phyloP scores from a whole-genome alignment of 2,329 filamentous ascomycete species.

The Scorias spongiosa region DNA sequence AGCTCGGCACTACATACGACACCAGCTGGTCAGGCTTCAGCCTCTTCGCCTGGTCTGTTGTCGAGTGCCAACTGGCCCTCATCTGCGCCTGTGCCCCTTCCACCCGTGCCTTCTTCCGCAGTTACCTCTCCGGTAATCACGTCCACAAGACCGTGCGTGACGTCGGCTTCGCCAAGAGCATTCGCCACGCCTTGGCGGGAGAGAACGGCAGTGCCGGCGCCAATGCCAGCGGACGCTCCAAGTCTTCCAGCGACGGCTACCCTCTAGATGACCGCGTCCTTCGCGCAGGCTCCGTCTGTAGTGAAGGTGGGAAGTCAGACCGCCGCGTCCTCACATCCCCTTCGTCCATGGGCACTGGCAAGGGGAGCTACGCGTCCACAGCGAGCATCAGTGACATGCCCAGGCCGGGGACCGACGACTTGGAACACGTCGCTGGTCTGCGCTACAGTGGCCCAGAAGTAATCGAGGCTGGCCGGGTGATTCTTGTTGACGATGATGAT shows the following conservation, averaged over 20 bases:
- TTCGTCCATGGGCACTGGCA: not conserved
- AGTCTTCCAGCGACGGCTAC: too few species aligned
- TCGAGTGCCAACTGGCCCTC: conserved; percentile 17
- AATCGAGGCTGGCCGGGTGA: too few species aligned
- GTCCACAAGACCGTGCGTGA: not conserved
- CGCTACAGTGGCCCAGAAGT: too few species aligned
- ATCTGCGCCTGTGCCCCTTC: conserved; percentile 18
- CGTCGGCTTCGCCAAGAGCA: too few species aligned
- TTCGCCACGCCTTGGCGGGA: too few species aligned
- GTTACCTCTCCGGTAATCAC: conserved; percentile 7
- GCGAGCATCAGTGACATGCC: not conserved
- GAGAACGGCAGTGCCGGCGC: too few species aligned
- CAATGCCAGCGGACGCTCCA: too few species aligned
- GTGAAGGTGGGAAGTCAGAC: not conserved
- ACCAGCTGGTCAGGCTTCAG: conserved; percentile 13
- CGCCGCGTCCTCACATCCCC: not conserved
- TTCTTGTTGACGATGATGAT: too few species aligned
- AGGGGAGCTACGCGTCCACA: not conserved
- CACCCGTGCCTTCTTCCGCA: conserved; percentile 15
- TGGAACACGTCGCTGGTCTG: too few species aligned
- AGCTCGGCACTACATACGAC: conserved; percentile 8
- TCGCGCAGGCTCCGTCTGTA: too few species aligned
- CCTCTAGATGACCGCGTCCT: too few species aligned
- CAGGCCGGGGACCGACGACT: not conserved
- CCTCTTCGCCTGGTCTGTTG: conserved; percentile 13